Conservation (phyloP, 352 stramenopile species). For the Peronospora belbahrii region DNA sequence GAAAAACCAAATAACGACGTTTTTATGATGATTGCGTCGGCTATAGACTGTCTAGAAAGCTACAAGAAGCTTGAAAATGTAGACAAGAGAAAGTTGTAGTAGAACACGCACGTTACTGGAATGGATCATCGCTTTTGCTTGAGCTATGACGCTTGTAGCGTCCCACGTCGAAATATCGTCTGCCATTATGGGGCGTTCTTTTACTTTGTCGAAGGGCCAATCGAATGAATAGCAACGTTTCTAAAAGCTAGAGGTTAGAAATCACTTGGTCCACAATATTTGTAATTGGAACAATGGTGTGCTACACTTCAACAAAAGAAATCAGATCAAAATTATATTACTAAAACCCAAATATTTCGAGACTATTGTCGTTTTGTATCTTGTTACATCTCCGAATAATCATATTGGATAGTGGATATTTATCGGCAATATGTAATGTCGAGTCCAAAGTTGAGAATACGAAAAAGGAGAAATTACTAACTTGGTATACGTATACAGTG, state of each 20-base stretch:
- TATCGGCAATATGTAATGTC: too few species aligned
- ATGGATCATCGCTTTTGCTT: constrained; percentile 63
- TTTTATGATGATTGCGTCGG: neutral
- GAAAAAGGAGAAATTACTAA: too few species aligned
- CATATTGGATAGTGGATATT: too few species aligned
- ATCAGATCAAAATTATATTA: too few species aligned
- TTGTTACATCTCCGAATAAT: too few species aligned
- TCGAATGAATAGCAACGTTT: neutral
- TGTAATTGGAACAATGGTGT: too few species aligned
- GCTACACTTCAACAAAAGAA: too few species aligned
- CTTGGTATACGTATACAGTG: too few species aligned
- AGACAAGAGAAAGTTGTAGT: neutral
- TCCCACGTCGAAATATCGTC: constrained; percentile 40
- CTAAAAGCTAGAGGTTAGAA: neutral
- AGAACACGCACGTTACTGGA: constrained; percentile 56
- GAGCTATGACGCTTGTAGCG: constrained; percentile 40
- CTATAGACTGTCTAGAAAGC: constrained; percentile 4
- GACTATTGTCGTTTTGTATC: too few species aligned
- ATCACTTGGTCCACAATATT: too few species aligned
- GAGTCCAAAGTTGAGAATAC: too few species aligned
- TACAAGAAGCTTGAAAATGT: neutral
- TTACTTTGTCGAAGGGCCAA: neutral
- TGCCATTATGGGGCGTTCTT: constrained; percentile 8
- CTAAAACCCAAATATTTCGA: too few species aligned
- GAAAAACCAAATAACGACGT: neutral